Conservation (phyloP, 768 basidiomycete genomes). For the Tylopilus cervinicoccineus region DNA sequence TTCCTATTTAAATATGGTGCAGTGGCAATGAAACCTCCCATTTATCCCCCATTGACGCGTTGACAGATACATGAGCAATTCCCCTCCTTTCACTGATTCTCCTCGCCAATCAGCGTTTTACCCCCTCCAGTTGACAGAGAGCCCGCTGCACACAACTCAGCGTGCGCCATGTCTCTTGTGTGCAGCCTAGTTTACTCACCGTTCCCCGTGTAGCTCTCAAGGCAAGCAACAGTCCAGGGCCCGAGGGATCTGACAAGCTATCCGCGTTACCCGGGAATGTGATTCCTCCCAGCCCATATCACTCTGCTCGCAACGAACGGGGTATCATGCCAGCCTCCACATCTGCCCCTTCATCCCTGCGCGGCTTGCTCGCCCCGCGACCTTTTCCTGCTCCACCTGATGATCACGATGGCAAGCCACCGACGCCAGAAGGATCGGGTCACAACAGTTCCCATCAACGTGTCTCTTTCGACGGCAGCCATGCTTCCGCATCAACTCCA, state of each 20-base stretch:
- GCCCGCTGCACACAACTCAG: conserved; percentile 1
- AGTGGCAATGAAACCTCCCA: not conserved
- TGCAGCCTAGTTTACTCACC: not conserved
- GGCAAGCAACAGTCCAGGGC: conserved; percentile 22
- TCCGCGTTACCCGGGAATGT: conserved; percentile 35
- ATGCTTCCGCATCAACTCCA: conserved; percentile 33
- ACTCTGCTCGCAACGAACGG: conserved; percentile 28
- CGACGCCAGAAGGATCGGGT: conserved; percentile 37
- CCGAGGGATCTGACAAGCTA: conserved; percentile 45
- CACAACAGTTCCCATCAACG: conserved; percentile 47
- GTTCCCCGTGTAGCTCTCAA: conserved; percentile 3
- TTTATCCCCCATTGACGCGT: no score
- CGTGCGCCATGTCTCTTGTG: conserved; percentile 4
- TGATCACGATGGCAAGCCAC: conserved; percentile 14
- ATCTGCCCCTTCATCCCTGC: conserved; percentile 43
- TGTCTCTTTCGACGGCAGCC: conserved; percentile 48
- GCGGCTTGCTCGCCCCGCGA: conserved; percentile 21
- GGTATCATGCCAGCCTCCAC: conserved; percentile 39
- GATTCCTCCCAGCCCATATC: conserved; percentile 32
- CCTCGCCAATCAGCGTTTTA: conserved; percentile 9
- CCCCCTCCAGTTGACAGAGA: conserved; percentile 4
- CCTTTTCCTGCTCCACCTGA: conserved; percentile 15
- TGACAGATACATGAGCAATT: conserved; percentile 19
- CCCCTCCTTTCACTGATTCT: conserved; percentile 16
- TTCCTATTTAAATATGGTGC: conserved; percentile 16